Evolutionary conservation across 2,329 filamentous ascomycete species (phyloP).

Genomic region (Xylaria digitata): DNA sequence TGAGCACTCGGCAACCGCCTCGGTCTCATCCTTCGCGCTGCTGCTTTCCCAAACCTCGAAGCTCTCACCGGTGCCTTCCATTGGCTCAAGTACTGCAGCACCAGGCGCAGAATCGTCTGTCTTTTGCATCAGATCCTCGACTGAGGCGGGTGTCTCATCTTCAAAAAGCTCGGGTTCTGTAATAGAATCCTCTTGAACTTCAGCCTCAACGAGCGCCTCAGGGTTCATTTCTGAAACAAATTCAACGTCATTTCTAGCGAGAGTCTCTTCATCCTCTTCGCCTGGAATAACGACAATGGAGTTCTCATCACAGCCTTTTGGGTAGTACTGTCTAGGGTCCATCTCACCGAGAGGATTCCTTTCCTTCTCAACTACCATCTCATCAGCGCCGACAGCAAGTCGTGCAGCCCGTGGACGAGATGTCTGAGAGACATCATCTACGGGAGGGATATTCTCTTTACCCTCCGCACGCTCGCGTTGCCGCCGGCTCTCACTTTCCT

Average conservation of each 20-base stretch:
- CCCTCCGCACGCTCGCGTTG: constrained; percentile 66
- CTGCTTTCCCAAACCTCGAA: constrained; percentile 79
- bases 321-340: constrained; percentile 74
- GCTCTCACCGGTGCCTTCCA: constrained; percentile 69
- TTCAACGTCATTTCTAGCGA: constrained; percentile 40
- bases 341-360: constrained; percentile 75
- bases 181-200: neutral
- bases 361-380: constrained; percentile 72
- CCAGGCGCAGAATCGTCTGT: constrained; percentile 53
- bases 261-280: constrained; percentile 63
- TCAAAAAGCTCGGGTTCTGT: neutral
- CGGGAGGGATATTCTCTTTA: constrained; percentile 93
- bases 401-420: constrained; percentile 52
- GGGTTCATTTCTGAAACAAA: constrained; percentile 46
- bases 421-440: constrained; percentile 71
- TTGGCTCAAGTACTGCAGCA: constrained; percentile 63
- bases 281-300: constrained; percentile 72
- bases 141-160: constrained; percentile 44
- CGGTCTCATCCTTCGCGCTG: constrained; percentile 69
- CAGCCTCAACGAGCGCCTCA: constrained; percentile 33
- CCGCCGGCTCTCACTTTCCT: constrained; percentile 72
- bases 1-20: constrained; percentile 48
- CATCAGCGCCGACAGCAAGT: constrained; percentile 54
- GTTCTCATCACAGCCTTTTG: constrained; percentile 71
- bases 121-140: constrained; percentile 55